Conservation (phyloP, 345 rosid genomes). For the Lumnitzera littorea region DNA sequence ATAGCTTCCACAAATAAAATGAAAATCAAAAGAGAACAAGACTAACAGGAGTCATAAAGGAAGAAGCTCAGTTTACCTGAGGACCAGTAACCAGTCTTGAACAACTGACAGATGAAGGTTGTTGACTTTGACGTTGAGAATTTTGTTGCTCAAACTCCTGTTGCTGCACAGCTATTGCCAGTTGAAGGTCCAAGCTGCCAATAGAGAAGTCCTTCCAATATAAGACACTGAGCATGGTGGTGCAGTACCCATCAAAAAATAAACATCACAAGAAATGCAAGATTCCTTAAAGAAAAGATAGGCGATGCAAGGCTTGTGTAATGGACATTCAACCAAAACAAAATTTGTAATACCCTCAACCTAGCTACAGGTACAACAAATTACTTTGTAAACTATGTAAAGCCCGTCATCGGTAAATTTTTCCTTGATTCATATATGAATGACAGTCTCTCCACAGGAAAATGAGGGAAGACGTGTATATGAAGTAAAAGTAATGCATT, state of each 20-base stretch:
- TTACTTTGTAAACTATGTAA: too few species aligned
- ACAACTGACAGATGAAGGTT: slow-evolving; percentile 43
- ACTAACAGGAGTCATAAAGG: background rate
- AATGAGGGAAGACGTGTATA: too few species aligned
- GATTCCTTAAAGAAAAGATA: background rate
- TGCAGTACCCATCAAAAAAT: background rate
- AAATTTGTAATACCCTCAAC: too few species aligned
- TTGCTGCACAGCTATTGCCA: slow-evolving; percentile 96
- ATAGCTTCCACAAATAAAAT: background rate
- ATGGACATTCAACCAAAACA: too few species aligned
- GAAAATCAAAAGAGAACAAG: background rate
- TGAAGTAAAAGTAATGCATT: too few species aligned
- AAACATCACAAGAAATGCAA: background rate
- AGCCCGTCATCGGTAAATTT: background rate
- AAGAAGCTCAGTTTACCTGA: slow-evolving; percentile 37
- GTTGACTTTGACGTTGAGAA: slow-evolving; percentile 57
- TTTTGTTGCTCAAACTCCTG: slow-evolving; percentile 90
- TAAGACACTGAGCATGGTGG: background rate
- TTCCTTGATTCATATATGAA: background rate
- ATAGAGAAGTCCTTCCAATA: slow-evolving; percentile 1
- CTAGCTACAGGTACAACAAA: too few species aligned
- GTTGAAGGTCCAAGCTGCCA: slow-evolving; percentile 86
- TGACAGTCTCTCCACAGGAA: background rate
- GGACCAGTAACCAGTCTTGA: slow-evolving; percentile 84
- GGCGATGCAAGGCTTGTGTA: background rate